Conservation (phyloP, 148 eudicot genomes). For the Chenopodium formosanum region DNA sequence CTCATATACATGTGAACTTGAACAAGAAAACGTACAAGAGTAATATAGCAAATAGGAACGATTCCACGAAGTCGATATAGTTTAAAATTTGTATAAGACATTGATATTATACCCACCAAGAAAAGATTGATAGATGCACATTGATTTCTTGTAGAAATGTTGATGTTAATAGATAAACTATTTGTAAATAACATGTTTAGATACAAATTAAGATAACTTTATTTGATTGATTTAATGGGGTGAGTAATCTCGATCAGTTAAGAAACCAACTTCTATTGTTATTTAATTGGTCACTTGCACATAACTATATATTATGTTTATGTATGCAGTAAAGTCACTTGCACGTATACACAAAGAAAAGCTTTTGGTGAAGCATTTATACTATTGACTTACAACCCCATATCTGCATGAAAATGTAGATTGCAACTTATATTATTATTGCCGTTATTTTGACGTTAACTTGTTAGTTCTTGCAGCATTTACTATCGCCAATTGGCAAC, state of each 20-base stretch:
- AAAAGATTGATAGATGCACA: conserved; percentile 5
- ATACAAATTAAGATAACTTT: conserved; percentile 1
- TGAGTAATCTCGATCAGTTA: conserved; percentile 50
- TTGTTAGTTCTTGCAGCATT: not conserved
- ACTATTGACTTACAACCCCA: not conserved
- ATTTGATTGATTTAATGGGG: conserved; percentile 51
- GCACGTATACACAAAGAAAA: not conserved
- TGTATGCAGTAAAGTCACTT: not conserved
- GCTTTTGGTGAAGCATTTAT: not conserved
- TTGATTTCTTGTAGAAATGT: conserved; percentile 23
- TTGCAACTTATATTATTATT: too few relatives aligned
- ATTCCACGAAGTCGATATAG: not conserved
- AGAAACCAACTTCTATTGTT: conserved; percentile 40
- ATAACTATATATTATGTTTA: not conserved
- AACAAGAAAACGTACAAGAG: not conserved
- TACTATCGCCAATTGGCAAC: too few relatives aligned
- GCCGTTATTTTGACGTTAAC: not conserved
- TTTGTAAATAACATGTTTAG: conserved; percentile 2
- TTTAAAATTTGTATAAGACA: conserved; percentile 12
- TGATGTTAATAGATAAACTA: conserved; percentile 40
- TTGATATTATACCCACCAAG: conserved; percentile 46
- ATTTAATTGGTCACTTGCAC: not conserved
- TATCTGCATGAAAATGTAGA: not conserved
- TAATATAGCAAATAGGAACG: not conserved
- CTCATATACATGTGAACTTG: not conserved